These are phyloP conservation scores for Cyclocybe aegerita DNA, from an alignment of 768 basidiomycete species.

Conservation along the genomic window DNA sequence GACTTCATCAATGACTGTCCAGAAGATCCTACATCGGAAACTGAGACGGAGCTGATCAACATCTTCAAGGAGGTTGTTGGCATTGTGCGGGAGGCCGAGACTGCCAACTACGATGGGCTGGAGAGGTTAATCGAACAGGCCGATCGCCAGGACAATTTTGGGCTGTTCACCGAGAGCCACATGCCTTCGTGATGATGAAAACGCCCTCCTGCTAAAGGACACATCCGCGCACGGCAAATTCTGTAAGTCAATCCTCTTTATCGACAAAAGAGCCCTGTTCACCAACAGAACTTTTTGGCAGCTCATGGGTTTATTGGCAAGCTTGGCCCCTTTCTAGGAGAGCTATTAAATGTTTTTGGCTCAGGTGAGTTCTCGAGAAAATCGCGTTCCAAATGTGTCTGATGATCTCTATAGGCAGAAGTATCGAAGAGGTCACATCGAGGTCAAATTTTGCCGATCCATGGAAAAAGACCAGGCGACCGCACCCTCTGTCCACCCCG, in stretches of 20 bases:
- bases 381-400: neutral
- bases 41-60: neutral
- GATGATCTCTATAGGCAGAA: neutral
- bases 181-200: no score
- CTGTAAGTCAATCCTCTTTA: no score
- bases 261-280: neutral
- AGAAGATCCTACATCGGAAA: neutral
- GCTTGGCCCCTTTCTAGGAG: conserved; percentile 2
- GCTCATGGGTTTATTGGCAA: conserved; percentile 5
- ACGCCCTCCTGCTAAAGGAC: no score
- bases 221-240: no score
- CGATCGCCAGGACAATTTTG: no score
- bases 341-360: conserved; percentile 3
- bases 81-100: conserved; percentile 4
- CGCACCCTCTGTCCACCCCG: conserved; percentile 27
- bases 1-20: neutral
- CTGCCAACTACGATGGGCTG: neutral
- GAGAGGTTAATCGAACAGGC: conserved; percentile 1
- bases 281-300: neutral
- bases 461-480: conserved; percentile 22
- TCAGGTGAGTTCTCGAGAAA: neutral
- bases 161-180: no score
- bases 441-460: conserved; percentile 3
- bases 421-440: neutral
- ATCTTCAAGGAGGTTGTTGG: neutral